A percentile compares a stretch with the other conserved stretches of the same genome.
Conservation (phyloP, 495 filamentous ascomycete genomes). For the Parachaetomium inaequale region DNA sequence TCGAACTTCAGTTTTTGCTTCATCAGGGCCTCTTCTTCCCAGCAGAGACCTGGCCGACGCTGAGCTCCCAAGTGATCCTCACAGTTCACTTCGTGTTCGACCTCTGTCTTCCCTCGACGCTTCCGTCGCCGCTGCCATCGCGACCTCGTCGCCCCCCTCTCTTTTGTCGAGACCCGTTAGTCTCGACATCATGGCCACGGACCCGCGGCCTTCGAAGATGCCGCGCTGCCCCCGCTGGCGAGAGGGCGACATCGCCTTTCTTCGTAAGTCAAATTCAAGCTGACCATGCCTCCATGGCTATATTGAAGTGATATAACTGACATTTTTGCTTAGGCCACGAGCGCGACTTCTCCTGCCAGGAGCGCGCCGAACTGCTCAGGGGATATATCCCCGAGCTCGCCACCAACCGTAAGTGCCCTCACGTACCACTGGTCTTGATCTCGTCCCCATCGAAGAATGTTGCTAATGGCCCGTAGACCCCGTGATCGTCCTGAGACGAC, state of each 20-base stretch:
- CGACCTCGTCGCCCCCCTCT: background rate
- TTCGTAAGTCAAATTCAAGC: background rate
- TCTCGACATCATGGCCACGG: background rate
- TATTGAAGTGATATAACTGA: background rate
- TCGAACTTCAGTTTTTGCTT: too few species aligned
- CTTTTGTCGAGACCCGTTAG: background rate
- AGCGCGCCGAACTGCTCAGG: background rate
- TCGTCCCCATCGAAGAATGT: background rate
- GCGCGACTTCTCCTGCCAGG: background rate
- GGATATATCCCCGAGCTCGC: background rate
- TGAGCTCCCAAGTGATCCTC: too few species aligned
- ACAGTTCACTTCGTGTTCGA: too few species aligned
- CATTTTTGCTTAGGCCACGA: background rate
- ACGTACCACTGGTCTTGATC: too few species aligned
- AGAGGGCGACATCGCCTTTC: slow-evolving; percentile 8
- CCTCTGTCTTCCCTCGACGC: background rate
- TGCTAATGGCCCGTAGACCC: slow-evolving; percentile 19
- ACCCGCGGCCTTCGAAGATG: too few species aligned
- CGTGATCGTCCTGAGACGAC: slow-evolving; percentile 29
- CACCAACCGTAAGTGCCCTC: background rate
- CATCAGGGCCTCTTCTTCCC: too few species aligned
- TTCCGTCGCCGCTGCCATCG: background rate
- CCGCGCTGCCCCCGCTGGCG: background rate
- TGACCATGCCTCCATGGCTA: background rate
- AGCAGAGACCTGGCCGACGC: too few species aligned